Percentiles rank a stretch among this genome's conserved stretches.
Evolutionary conservation across 2,329 filamentous ascomycete genomes (phyloP).

Genomic region (Fusarium pseudocircinatum): DNA sequence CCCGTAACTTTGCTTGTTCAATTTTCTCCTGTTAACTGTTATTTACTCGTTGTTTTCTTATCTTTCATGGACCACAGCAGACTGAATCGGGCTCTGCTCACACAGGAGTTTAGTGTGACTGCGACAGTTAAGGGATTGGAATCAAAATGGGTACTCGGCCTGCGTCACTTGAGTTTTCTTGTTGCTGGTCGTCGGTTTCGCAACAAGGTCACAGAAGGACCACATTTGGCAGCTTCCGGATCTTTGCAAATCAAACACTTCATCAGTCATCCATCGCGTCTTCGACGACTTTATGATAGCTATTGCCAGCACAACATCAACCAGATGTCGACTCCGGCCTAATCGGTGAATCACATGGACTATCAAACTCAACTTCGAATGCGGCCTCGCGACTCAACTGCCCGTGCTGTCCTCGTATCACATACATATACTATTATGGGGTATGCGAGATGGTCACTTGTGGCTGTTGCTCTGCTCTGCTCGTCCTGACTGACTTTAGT

Average conservation of each 20-base stretch:
- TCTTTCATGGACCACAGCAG: constrained; percentile 44
- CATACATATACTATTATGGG: constrained; percentile 39
- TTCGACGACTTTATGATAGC: constrained; percentile 52
- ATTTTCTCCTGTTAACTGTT: constrained; percentile 43
- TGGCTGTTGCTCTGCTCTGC: constrained; percentile 28
- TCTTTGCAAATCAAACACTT: constrained; percentile 53
- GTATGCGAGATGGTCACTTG: constrained; percentile 38
- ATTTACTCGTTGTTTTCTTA: constrained; percentile 39
- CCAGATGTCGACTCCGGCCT: constrained; percentile 48
- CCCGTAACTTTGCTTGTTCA: constrained; percentile 40
- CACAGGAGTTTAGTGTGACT: constrained; percentile 51
- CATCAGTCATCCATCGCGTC: constrained; percentile 51
- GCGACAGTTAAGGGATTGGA: constrained; percentile 50
- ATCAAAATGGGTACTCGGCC: constrained; percentile 49
- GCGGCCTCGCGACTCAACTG: constrained; percentile 45
- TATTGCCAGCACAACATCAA: constrained; percentile 49
- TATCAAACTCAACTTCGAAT: constrained; percentile 48
- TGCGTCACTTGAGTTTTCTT: constrained; percentile 49
- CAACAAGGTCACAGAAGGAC: constrained; percentile 51
- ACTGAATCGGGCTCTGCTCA: constrained; percentile 47
- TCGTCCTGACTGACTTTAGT: constrained; percentile 43
- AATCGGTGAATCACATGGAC: constrained; percentile 48
- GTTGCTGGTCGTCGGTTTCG: constrained; percentile 51
- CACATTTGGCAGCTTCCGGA: constrained; percentile 53
- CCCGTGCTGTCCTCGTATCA: constrained; percentile 44